Evolutionary conservation across 1,139 yeast species (phyloP), one percentile per base, ranked within the genome.

Genomic region (Kurtzmaniella quercitrusa): DNA sequence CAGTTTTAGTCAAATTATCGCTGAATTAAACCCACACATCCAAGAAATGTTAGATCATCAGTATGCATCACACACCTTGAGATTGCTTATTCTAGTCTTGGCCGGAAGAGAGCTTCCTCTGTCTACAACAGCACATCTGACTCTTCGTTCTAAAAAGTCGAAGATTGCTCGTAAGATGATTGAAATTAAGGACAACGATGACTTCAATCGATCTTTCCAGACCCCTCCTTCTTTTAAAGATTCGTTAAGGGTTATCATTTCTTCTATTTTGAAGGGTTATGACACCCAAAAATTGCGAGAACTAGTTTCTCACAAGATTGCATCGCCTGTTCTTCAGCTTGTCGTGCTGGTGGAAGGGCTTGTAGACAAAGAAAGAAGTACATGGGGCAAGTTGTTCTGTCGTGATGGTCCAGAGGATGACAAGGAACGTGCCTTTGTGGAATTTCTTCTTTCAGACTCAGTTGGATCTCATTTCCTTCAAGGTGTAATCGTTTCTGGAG

Each of bases 161-260:
- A 86, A 87, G 58, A 85, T 87, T 58, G 96, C 97, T 1, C 79
- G 98, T 61, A 90, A 90, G 62, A 86, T 87, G 93, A 87, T 89
- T 55, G 95, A 88, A 54, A 83, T 91, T 42, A 83, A 82, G 56
- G 96, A 87, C 55, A 83, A 75, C 48, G 82, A 78, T 11, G 88
- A 82, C 52, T 85, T 82, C 57, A 71, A 78, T 56, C 75, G 79
- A 48, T 66, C 82, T 1, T 87, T 80, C 59, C 88, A 83, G 62
- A 81, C 82, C 1, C 96, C 98, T 3, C 61, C 69, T 10, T 73
- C 87, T 0, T 89, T 91, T 62, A 82, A 81, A 50, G 70, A 68
- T n/a, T 81, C 82, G 53, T 63, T 86, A 47, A 72, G 70, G 44
- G 73, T 70, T 15, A 10, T 43, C 3, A 39, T 41, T 18, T 5